A percentile compares a stretch with the other conserved stretches of the same genome.
phyloP scores from a whole-genome alignment of 257 asterid genomes.

The Solanum habrochaites region DNA sequence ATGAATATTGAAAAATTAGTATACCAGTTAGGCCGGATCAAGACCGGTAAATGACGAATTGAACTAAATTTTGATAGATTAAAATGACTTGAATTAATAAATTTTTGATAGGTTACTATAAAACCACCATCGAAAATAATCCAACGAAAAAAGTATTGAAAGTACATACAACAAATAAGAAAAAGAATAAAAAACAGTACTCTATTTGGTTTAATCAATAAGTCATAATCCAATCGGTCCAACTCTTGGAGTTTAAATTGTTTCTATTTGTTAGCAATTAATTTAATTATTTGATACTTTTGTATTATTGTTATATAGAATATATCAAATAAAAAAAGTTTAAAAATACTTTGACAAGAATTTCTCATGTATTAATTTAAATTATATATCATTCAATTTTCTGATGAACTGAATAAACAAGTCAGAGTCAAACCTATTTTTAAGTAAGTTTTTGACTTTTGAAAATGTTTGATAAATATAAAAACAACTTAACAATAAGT shows the following conservation, averaged over 20 bases:
- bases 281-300: background rate
- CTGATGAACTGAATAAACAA: background rate
- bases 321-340: too few species aligned
- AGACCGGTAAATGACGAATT: background rate
- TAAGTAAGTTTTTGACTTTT: too few species aligned
- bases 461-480: too few species aligned
- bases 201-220: too few species aligned
- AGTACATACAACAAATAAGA: background rate
- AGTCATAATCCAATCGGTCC: background rate
- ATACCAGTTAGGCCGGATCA: background rate
- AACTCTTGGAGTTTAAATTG: background rate
- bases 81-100: too few species aligned
- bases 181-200: too few species aligned
- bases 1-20: background rate
- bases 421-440: background rate
- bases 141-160: background rate
- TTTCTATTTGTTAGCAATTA: background rate
- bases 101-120: background rate
- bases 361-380: too few species aligned
- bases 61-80: background rate
- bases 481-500: too few species aligned
- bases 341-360: background rate
- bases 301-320: too few species aligned
- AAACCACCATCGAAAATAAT: too few species aligned
- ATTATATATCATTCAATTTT: background rate